Evolutionary conservation across 331 rosid genomes (phyloP), one percentile per base, ranked within the genome.

Genomic region (Prunus yedoensis): DNA sequence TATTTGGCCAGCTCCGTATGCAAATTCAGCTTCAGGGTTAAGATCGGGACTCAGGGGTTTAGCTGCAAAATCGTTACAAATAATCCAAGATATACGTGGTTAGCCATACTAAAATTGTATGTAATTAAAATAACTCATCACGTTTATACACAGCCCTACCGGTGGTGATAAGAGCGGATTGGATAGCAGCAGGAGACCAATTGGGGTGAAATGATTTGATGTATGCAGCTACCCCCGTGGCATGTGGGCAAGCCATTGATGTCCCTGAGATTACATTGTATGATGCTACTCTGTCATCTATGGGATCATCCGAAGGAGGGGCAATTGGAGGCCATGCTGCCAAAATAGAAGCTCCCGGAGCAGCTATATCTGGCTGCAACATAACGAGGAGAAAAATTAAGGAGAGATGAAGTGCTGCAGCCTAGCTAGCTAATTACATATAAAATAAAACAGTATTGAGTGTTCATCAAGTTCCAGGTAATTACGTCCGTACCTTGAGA

Each of bases 1-100:
- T 28, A 82, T 11, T 6, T 51, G 74, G 32, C 87, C 87, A 17
- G 84, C 71, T 20, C 87, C 82, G 3, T 83, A 83, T n/a, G 87
- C 87, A 13, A 80, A 54, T 62, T 83, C 84, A 0, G 81, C 87
- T 2, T 72, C 77, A 0, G 77, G 57, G 46, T 61, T 81, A 15
- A 67, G 27, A 16, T 50, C 20, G 0, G 72, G 28, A 45, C 66
- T 66, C 81, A 81, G 16, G 7, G 76, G 68, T 10, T 35, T 81
- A 2, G 64, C 76, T 73, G 74, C 64, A 54, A 4, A 35, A 49
- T 16, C 0, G 18, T 47, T 68, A 25, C 9, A 30, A n/a, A 59
- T 35, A 30, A 54, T 41, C 27, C 5, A 59, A 59, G 17, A 59
- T 59, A 25, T 23, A 25, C 10, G 7, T 68, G 2, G 28, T 43